Base-by-base conservation (phyloP, 139 green algal genomes). In the Yamagishiella unicocca region DNA sequence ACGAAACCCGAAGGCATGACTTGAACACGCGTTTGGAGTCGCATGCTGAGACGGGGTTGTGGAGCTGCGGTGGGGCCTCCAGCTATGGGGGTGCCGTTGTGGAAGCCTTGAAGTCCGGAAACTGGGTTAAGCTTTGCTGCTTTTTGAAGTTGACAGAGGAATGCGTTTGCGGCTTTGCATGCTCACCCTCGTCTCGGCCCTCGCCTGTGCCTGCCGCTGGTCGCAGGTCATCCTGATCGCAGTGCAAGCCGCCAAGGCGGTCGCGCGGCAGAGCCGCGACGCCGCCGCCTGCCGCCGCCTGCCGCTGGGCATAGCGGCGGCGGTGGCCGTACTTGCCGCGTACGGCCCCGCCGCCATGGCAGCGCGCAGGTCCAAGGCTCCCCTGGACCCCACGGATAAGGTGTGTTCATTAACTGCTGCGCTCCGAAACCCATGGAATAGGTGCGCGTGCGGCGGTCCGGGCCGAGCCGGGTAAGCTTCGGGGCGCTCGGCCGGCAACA, bases 231-330 rank as follows among this genome's bases (percentile, higher is more conserved):
- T 88, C 17, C 70, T 74, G 14, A 14, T 4, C 8, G 82, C 82
- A 25, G 61, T 88, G 53, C 50, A 71, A n/a, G 29, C 68, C 0
- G 42, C 82, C 22, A 73, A 62, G 55, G 35, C 50, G 42, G 35
- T 61, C 2, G 83, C 83, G 10, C 82, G 92, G 75, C 6, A 88
- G 82, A 64, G 80, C 87, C 43, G 87, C 40, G 33, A 85, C 31
- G 40, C 31, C 2, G 29, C 61, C 35, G 61, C 61, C 29, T 75
- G 61, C 61, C 40, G 61, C 33, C 79, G 79, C 19, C 61, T 85
- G 61, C 84, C 72, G 53, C 43, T 75, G 42, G 84, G 33, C 29
- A 53, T 61, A 46, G 85, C 64, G 85, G 76, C 76, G 27, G 85
- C 50, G 9, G 76, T 67, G 29, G 82, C 21, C 40, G 40, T 35